These are phyloP conservation scores for Pichia californica DNA, from an alignment of 805 yeast genomes.

Conservation along the genomic window DNA sequence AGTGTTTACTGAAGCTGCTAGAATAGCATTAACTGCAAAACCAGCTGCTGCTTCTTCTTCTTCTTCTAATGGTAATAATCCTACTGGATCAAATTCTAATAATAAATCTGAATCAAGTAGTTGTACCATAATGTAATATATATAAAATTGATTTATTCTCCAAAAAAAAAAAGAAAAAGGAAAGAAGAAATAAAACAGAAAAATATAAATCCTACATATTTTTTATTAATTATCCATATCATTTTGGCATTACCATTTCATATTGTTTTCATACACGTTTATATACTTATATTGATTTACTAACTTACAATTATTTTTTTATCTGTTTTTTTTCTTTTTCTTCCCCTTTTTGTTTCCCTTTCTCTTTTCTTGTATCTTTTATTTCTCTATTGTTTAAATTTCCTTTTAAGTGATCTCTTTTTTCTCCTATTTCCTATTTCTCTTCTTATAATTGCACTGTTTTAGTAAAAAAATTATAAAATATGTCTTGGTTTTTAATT, in stretches of 20 bases:
- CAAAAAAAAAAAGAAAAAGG: too few species aligned
- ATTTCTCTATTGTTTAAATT: not conserved
- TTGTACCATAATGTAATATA: constrained; percentile 23
- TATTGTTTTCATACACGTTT: too few species aligned
- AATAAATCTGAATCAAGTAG: constrained; percentile 33
- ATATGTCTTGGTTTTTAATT: too few species aligned
- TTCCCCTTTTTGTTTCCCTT: not conserved
- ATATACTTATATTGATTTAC: too few species aligned
- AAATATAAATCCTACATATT: too few species aligned
- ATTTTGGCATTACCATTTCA: too few species aligned
- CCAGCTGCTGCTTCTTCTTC: constrained; percentile 49
- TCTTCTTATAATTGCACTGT: too few species aligned
- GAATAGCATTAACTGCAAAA: constrained; percentile 88
- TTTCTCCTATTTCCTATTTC: not conserved
- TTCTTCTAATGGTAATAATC: constrained; percentile 14
- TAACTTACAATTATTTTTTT: constrained; percentile 1
- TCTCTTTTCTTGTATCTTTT: not conserved
- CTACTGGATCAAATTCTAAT: not conserved
- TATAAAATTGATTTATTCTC: not conserved
- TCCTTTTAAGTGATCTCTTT: not conserved
- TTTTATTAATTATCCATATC: too few species aligned
- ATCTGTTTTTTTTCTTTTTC: constrained; percentile 2
- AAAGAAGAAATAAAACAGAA: too few species aligned
- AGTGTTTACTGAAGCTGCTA: constrained; percentile 97
- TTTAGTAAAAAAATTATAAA: not conserved